A percentile compares a stretch with the other conserved stretches of the same genome.
Conservation (phyloP, 139 green algal species). For the Marvania coccoides region DNA sequence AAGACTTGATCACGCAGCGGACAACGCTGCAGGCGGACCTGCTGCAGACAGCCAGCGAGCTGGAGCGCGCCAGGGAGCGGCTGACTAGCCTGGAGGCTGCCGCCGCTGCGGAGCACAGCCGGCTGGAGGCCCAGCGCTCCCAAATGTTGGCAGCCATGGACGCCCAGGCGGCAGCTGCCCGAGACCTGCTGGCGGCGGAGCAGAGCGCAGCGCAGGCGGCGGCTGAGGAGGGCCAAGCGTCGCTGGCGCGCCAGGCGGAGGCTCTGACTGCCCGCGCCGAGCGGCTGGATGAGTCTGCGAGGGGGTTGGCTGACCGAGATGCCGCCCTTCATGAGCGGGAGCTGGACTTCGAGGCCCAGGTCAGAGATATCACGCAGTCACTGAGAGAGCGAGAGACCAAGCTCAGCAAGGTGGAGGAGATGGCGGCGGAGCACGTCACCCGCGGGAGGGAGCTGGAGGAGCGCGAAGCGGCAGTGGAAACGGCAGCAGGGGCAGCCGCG, state of each 20-base stretch:
- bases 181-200: background rate
- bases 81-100: slow-evolving; percentile 14
- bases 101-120: slow-evolving; percentile 7
- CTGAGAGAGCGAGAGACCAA: slow-evolving; percentile 31
- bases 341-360: slow-evolving; percentile 23
- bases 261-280: slow-evolving; percentile 4
- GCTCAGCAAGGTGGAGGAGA: slow-evolving; percentile 8
- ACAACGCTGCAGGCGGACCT: slow-evolving; percentile 9
- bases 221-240: background rate
- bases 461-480: slow-evolving; percentile 6
- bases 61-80: slow-evolving; percentile 17
- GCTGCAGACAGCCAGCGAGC: background rate
- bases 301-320: slow-evolving; percentile 22
- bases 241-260: background rate
- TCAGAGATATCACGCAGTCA: slow-evolving; percentile 20
- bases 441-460: slow-evolving; percentile 14
- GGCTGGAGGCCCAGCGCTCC: slow-evolving; percentile 8
- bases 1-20: background rate
- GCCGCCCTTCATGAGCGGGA: slow-evolving; percentile 22
- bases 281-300: slow-evolving; percentile 14
- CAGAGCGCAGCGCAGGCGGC: background rate
- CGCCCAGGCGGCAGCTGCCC: background rate
- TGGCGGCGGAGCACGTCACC: slow-evolving; percentile 6
- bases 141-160: background rate
- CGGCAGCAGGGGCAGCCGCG: background rate